Conservation (phyloP, 129 eudicot species). For the Oenanthe sinensis region DNA sequence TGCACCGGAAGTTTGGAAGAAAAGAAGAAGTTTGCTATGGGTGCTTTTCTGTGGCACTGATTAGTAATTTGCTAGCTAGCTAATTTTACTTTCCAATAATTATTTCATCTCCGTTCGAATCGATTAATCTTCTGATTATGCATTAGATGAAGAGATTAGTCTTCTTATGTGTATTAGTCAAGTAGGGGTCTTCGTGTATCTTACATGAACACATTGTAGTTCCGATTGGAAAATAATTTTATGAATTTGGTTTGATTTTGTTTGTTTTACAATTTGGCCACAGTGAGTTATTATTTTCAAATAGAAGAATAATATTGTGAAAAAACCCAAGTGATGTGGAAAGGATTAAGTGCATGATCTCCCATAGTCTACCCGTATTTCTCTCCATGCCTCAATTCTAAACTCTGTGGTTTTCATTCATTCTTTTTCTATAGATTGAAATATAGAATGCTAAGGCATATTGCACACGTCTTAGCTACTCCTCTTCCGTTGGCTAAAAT, state of each 20-base stretch:
- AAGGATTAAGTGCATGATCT: no score
- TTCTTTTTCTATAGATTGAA: background rate
- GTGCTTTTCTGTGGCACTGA: conserved; percentile 21
- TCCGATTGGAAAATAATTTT: background rate
- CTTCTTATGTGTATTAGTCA: background rate
- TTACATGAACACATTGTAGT: no score
- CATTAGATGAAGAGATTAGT: background rate
- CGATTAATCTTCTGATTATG: background rate
- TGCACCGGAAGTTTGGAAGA: conserved; percentile 1
- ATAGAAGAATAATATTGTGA: no score
- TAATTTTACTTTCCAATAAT: background rate
- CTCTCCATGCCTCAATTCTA: conserved; percentile 8
- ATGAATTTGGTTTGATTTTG: background rate
- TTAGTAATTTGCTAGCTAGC: background rate
- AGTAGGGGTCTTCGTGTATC: background rate
- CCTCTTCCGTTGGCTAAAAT: conserved; percentile 1
- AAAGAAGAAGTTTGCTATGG: conserved; percentile 19
- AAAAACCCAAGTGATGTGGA: no score
- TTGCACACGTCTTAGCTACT: background rate
- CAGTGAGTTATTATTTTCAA: no score
- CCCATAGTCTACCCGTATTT: background rate
- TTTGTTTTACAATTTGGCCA: no score
- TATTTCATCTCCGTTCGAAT: background rate
- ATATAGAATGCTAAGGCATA: background rate
- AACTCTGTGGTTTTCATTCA: background rate